These are phyloP conservation scores for Nakazawaea peltata DNA, from an alignment of 805 yeast species.

Conservation along the genomic window DNA sequence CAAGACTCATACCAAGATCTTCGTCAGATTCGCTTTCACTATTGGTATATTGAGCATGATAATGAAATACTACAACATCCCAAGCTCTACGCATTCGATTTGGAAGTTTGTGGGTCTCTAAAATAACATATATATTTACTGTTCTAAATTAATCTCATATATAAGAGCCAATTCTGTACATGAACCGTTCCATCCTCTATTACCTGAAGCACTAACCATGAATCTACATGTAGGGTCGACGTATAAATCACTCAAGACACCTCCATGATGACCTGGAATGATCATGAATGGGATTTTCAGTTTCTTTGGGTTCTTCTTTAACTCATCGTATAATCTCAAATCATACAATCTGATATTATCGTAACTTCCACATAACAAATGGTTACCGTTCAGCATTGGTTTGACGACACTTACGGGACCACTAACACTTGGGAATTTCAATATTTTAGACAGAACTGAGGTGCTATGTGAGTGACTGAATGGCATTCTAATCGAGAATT, in stretches of 20 bases:
- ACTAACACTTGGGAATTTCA: slow-evolving; percentile 77
- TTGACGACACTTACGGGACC: slow-evolving; percentile 84
- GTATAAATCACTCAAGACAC: slow-evolving; percentile 65
- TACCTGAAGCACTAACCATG: slow-evolving; percentile 87
- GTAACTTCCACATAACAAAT: slow-evolving; percentile 77
- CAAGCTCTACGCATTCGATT: neutral
- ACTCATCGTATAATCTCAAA: slow-evolving; percentile 37
- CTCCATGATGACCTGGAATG: slow-evolving; percentile 96
- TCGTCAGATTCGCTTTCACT: slow-evolving; percentile 8
- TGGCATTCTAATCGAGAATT: slow-evolving; percentile 56
- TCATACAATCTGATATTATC: slow-evolving; percentile 90
- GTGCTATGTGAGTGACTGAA: slow-evolving; percentile 22
- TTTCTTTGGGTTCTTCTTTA: slow-evolving; percentile 20
- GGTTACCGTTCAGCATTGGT: slow-evolving; percentile 74
- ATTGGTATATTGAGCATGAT: slow-evolving; percentile 10
- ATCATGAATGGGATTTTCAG: slow-evolving; percentile 72
- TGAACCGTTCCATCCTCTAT: slow-evolving; percentile 88
- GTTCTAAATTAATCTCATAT: slow-evolving; percentile 48
- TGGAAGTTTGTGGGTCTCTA: too few species aligned
- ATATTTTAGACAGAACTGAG: slow-evolving; percentile 45
- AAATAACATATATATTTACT: too few species aligned
- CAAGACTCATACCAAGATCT: neutral
- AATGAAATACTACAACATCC: slow-evolving; percentile 2
- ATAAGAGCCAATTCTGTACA: slow-evolving; percentile 75
- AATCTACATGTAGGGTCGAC: slow-evolving; percentile 86